Evolutionary conservation across 768 basidiomycete species (phyloP), one percentile per base, ranked within the genome.

Genomic region (Termitomyces sp.): DNA sequence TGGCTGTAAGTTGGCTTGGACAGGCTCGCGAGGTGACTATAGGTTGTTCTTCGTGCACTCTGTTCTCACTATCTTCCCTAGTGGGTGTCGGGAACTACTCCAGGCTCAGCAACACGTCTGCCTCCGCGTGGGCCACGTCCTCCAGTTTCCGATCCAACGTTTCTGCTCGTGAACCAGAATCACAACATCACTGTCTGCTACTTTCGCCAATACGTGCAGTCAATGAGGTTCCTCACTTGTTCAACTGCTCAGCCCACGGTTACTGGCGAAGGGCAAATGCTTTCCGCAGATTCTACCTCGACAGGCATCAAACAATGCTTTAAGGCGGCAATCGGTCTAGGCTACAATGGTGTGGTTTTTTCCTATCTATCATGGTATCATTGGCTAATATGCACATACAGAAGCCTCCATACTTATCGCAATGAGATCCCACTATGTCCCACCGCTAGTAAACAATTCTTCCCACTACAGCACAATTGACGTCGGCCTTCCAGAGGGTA

Each of bases 161-260:
- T 90, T 43, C 60, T 88, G 12, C 72, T 88, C 13, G 82, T 90
- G 16, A 88, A 87, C 0, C 81, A 88, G 69, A 76, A 83, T 55
- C 82, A 85, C 50, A 76, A 75, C 34, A 70, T 85, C 20, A 75
- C 81, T 50, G 65, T 86, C 46, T 83, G 77, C 66, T 85, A 81
- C 63, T 66, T 83, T 44, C 81, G 80, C 16, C 72, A 79, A 46
- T 78, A 79, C 61, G 46, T 65, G 2, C 65, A 75, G 2, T 67
- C 72, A 9, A 63, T 86, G 29, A 80, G 76, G 64, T 72, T 77
- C 42, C 63, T 85, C 31, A 78, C 72, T 34, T 81, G 77, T 57
- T 77, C 82, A 16, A 72, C 89, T 18, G 68, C 71, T 18, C 73
- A 76, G 46, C 70, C 76, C 37, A 70, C 68, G 41, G 61, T 68